These are phyloP conservation scores for Paralagenidium karlingii DNA, from an alignment of 352 stramenopile species.

Conservation along the genomic window DNA sequence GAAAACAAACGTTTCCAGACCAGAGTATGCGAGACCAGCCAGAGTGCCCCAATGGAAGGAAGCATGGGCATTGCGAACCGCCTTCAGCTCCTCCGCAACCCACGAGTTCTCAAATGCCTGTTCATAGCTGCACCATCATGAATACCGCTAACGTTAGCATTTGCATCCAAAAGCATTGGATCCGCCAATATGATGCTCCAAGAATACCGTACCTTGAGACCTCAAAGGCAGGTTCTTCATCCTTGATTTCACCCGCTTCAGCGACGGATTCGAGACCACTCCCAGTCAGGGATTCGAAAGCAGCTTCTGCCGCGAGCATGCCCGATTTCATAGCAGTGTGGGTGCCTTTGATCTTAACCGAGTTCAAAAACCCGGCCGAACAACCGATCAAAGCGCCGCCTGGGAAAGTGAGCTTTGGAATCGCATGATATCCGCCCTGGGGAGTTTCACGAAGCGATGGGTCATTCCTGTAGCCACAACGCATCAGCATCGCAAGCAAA, in stretches of 20 bases:
- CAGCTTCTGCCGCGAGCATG: slow-evolving; percentile 94
- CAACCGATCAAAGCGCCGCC: slow-evolving; percentile 94
- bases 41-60: slow-evolving; percentile 93
- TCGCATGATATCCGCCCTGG: slow-evolving; percentile 94
- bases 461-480: not conserved
- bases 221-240: slow-evolving; percentile 36
- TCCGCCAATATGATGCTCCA: not conserved
- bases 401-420: slow-evolving; percentile 98
- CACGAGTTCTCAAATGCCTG: slow-evolving; percentile 87
- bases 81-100: slow-evolving; percentile 95
- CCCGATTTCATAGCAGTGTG: slow-evolving; percentile 99
- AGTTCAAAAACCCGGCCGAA: slow-evolving; percentile 97
- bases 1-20: slow-evolving; percentile 86
- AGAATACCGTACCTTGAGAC: slow-evolving; percentile 25
- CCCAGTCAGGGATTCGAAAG: slow-evolving; percentile 81
- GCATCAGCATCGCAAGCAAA: not conserved
- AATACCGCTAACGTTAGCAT: slow-evolving; percentile 6
- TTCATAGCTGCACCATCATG: slow-evolving; percentile 57
- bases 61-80: slow-evolving; percentile 95
- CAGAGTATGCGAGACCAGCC: slow-evolving; percentile 90
- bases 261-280: slow-evolving; percentile 41
- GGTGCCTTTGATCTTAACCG: slow-evolving; percentile 98
- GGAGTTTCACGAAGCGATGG: slow-evolving; percentile 15
- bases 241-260: slow-evolving; percentile 60
- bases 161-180: not conserved